Base-by-base conservation (phyloP, 2,329 filamentous ascomycete genomes). In the Aureobasidium sp. region DNA sequence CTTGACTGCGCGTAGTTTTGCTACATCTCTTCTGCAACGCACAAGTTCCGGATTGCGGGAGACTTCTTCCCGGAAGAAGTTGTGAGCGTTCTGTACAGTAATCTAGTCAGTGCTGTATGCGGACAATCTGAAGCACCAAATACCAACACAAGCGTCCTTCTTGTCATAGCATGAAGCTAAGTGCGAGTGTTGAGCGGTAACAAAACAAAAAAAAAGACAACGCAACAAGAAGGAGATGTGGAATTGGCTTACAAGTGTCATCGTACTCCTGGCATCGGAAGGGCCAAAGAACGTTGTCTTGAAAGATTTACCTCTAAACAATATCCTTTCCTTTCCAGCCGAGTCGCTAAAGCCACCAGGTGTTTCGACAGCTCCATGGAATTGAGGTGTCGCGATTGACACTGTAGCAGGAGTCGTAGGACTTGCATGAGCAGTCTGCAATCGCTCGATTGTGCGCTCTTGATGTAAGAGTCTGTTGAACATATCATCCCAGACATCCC, bases 221-320 rank as follows among this genome's bases (percentile, higher is more conserved):
- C 7, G 20, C 13, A 17, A 41, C 10, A 5, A 13, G 26, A 53
- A 8, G 15, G 13, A 36, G 2, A 34, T 17, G 5, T 34, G 23
- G 32, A n/a, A 47, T 32, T 15, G 13, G 51, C 50, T 58, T 71
- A 75, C 74, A 67, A 72, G 70, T 12, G 67, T 68, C 12, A 75
- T 68, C 12, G 71, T 64, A 63, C 68, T 72, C n/a, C 48, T 47
- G 29, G 76, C 67, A 64, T 77, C 75, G 5, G 76, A 78, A 5
- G 72, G 71, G 5, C 77, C 77, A 62, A 76, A 74, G 64, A 77
- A 79, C 17, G 75, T 73, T 0, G 77, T 77, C 65, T 77, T 78
- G 70, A 78, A 79, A 0, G 71, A 71, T 60, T 73, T 77, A 0
- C 76, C 76, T 62, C 76, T 68, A 48, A 79, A 74, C 53, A 79